Base-by-base conservation (phyloP, 2,329 filamentous ascomycete genomes). In the Cladosporium sp. region DNA sequence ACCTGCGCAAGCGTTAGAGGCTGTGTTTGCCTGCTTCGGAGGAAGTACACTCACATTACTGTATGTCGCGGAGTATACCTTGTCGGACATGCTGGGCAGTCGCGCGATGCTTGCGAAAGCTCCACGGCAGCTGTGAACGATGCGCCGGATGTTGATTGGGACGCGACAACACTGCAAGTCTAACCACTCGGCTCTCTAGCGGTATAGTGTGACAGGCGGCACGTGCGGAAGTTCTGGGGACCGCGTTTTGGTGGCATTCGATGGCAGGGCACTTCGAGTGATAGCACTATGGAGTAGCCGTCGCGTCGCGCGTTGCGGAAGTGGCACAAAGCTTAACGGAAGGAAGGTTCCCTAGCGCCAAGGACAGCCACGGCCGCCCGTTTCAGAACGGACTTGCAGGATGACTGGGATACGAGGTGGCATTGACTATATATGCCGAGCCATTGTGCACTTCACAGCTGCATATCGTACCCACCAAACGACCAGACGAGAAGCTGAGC, bases 31-130 rank as follows among this genome's bases (percentile, higher is more conserved):
- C n/a, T 34, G 18, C 10, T 21, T 47, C 26, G 15, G 32, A 14
- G 2, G 34, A n/a, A 58, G 15, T 26, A 38, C 41, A 38, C 67
- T 51, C 21, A 73, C 71, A 72, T 72, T 88, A 76, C 87, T 88
- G 74, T 89, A 89, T 11, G 87, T 89, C 66, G 86, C 87, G 75
- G 86, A 87, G 76, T 88, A 89, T 66, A 89, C 85, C 68, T 82
- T 83, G 64, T 65, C 64, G 21, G 64, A 24, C 64, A 65, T 65
- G 52, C 52, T 34, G 52, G 15, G 32, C n/a, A 32, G 11, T 32
- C 41, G 41, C 26, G 52, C 30, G 30, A 34, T n/a, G 32, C 30
- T 18, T 55, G 32, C 52, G 15, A 55, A 21, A 18, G 30, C 28
- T 21, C 28, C 32, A 55, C 28, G 52, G 15, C 10, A 34, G 52